Evolutionary conservation across 164 flowering plant genomes (phyloP).

Genomic region (Houttuynia cordata): DNA sequence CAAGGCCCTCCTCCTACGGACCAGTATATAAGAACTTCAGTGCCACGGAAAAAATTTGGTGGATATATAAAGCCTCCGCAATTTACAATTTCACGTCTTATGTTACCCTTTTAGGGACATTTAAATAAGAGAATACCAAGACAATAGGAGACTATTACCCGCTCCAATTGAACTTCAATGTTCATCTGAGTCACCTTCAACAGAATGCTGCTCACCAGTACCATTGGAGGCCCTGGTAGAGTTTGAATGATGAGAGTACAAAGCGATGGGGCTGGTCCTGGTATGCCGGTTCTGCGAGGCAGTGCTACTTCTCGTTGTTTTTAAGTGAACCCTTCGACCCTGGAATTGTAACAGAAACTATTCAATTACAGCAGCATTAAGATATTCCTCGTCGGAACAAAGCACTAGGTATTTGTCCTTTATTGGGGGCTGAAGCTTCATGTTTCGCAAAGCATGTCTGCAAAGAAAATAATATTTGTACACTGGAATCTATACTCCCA

Average conservation of each 20-base stretch:
- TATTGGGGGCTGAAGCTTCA: too few relatives aligned
- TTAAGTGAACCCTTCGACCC: slow-evolving; percentile 88
- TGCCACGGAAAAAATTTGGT: too few relatives aligned
- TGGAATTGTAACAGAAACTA: slow-evolving; percentile 11
- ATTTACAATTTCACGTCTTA: too few relatives aligned
- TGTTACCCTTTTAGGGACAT: too few relatives aligned
- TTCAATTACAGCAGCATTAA: too few relatives aligned
- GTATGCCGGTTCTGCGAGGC: slow-evolving; percentile 59
- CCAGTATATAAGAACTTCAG: too few relatives aligned
- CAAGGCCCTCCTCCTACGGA: too few relatives aligned
- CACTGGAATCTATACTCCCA: not conserved
- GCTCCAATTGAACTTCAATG: slow-evolving; percentile 11
- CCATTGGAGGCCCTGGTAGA: slow-evolving; percentile 51
- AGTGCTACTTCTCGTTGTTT: slow-evolving; percentile 70
- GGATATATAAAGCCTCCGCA: too few relatives aligned
- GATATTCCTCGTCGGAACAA: too few relatives aligned
- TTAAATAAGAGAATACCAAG: too few relatives aligned
- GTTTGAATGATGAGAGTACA: slow-evolving; percentile 44
- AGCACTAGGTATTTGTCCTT: too few relatives aligned
- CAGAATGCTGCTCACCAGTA: slow-evolving; percentile 42
- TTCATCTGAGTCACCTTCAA: slow-evolving; percentile 48
- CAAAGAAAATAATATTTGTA: not conserved
- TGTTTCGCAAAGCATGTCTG: too few relatives aligned
- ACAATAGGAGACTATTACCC: not conserved
- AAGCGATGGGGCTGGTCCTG: slow-evolving; percentile 50